Evolutionary conservation across 345 rosid genomes (phyloP), one percentile per base, ranked within the genome.

Genomic region (Brassica cretica): DNA sequence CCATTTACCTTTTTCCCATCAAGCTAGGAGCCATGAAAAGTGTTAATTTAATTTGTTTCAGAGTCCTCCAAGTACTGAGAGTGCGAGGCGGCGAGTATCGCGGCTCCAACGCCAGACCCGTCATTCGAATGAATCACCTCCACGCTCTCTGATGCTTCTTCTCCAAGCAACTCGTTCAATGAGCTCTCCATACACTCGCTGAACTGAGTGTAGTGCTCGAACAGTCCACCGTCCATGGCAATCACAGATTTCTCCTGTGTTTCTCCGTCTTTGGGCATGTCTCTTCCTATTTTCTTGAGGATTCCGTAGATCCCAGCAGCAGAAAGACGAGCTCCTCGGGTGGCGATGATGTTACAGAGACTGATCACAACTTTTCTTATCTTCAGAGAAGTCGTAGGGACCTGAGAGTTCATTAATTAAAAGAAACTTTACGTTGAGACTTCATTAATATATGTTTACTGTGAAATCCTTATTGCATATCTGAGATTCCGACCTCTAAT

Each of bases 21-120:
- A 33, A 33, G 37, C 37, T 33, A 33, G 37, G 37, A 33, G 37
- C 37, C 37, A 8, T 12, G 27, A 60, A 33, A 33, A 33, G 8
- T 33, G 37, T 33, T 33, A 33, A 33, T 33, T 33, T 8, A 33
- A 6, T 8, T 33, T 33, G 37, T 33, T 33, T 33, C 75, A 93
- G 72, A 79, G 24, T 69, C 82, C 29, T 78, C 72, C 27, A 66
- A 84, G 67, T 89, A 86, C 76, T 72, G 85, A 66, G 92, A 87
- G 44, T 90, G 91, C 6, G 93, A 87, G 53, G 97, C 97, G 8
- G 94, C 93, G 2, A 89, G 89, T 55, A 91, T 83, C 1, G 94
- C 94, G 32, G 94, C 97, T 65, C 97, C 93, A 14, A 89, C 83
- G n/a, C 97, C 94, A 7, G 97, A 92, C 19, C 97, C 97, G 46